A percentile compares a stretch with the other conserved stretches of the same genome.
Evolutionary conservation across 768 basidiomycete species (phyloP).

Genomic region (Tylopilus sp.): DNA sequence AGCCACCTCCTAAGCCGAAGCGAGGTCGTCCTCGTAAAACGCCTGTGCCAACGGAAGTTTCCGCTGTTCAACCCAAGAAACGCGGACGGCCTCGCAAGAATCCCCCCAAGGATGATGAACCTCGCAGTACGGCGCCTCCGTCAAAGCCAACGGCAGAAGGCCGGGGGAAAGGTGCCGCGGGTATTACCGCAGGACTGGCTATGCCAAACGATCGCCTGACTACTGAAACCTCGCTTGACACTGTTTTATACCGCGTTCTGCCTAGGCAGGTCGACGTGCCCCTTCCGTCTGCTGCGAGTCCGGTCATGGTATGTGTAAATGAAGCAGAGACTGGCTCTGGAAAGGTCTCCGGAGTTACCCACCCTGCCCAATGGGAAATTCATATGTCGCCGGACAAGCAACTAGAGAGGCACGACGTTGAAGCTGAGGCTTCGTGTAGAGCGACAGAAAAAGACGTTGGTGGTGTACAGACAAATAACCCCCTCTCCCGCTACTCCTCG

Average conservation of each 20-base stretch:
- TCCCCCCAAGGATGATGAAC: conserved; percentile 1
- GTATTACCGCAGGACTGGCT: background rate
- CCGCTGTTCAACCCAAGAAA: conserved; percentile 28
- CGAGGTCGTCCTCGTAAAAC: conserved; percentile 55
- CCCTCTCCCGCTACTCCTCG: background rate
- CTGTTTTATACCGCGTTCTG: background rate
- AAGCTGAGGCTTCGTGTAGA: background rate
- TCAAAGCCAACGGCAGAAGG: background rate
- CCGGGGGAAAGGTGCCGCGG: background rate
- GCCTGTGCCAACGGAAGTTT: conserved; percentile 5
- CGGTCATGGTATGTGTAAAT: background rate
- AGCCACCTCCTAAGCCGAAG: conserved; percentile 35
- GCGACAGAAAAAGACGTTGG: background rate
- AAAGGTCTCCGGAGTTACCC: background rate
- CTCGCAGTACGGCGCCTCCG: background rate
- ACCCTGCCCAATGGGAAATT: background rate
- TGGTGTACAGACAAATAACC: background rate
- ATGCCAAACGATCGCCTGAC: background rate
- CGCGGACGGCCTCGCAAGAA: conserved; percentile 35
- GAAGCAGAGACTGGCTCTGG: background rate
- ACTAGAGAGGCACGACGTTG: background rate
- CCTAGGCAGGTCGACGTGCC: background rate
- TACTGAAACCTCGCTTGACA: background rate
- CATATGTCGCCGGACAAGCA: background rate
- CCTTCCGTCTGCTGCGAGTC: background rate